Evolutionary conservation across 163 green algal genomes (phyloP).

Genomic region (Picocystis sp.): DNA sequence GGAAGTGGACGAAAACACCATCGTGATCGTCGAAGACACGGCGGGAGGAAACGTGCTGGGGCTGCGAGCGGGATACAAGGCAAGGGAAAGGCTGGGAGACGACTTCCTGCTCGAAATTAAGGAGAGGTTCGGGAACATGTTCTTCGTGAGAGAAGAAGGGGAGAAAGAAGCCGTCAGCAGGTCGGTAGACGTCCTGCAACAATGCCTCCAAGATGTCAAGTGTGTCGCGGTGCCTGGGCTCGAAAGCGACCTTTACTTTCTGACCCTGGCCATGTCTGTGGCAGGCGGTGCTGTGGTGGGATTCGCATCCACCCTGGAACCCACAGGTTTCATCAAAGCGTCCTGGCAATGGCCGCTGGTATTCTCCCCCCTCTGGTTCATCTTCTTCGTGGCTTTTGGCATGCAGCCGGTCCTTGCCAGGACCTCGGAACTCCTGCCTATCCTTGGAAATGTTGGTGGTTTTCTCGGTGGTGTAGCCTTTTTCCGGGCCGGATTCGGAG

Average conservation of each 20-base stretch:
- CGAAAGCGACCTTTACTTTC: conserved; percentile 41
- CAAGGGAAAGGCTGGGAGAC: too few species aligned
- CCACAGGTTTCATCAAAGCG: conserved; percentile 38
- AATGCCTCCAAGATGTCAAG: conserved; percentile 28
- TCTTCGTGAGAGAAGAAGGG: conserved; percentile 18
- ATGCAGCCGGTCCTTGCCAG: conserved; percentile 45
- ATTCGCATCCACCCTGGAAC: conserved; percentile 22
- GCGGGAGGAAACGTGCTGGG: too few species aligned
- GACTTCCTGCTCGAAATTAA: too few species aligned
- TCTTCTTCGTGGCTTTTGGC: conserved; percentile 58
- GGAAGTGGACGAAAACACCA: too few species aligned
- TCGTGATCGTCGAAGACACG: too few species aligned
- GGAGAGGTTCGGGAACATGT: too few species aligned
- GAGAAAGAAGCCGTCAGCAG: conserved; percentile 30
- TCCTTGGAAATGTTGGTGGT: conserved; percentile 20
- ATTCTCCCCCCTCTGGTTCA: conserved; percentile 54
- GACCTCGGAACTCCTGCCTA: conserved; percentile 35
- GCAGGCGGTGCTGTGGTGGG: conserved; percentile 44
- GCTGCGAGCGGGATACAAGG: too few species aligned
- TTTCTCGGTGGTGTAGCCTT: too few species aligned
- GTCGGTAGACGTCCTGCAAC: conserved; percentile 24
- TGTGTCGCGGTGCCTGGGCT: conserved; percentile 45
- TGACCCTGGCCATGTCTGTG: conserved; percentile 38
- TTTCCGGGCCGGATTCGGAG: too few species aligned
- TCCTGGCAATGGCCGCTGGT: conserved; percentile 46